Evolutionary conservation across 2,329 filamentous ascomycete genomes (phyloP).

Genomic region (Fusarium sarcochroum): DNA sequence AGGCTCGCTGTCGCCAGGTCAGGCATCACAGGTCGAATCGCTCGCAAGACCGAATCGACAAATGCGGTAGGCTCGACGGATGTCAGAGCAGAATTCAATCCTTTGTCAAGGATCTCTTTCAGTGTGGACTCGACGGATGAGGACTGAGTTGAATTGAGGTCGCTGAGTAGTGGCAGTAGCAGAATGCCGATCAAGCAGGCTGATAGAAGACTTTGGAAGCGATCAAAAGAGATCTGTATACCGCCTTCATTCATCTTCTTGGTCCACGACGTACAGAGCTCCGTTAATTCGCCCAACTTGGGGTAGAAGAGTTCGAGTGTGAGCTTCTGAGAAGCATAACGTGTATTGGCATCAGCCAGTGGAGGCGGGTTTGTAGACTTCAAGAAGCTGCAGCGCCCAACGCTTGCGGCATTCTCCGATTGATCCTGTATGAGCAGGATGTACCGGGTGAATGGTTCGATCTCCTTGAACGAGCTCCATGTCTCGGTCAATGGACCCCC

Average conservation of each 20-base stretch:
- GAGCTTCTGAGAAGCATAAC: slow-evolving; percentile 63
- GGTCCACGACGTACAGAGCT: slow-evolving; percentile 64
- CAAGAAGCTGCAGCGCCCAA: slow-evolving; percentile 11
- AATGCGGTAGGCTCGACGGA: slow-evolving; percentile 63
- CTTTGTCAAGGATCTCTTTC: slow-evolving; percentile 58
- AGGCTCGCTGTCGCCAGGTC: slow-evolving; percentile 57
- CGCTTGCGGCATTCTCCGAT: background rate
- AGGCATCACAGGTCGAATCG: slow-evolving; percentile 63
- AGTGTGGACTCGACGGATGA: slow-evolving; percentile 63
- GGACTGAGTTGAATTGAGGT: slow-evolving; percentile 63
- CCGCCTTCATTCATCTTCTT: slow-evolving; percentile 61
- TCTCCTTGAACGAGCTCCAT: slow-evolving; percentile 61
- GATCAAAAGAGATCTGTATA: slow-evolving; percentile 65
- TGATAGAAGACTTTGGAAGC: slow-evolving; percentile 66
- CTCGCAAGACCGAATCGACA: slow-evolving; percentile 62
- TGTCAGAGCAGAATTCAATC: slow-evolving; percentile 57
- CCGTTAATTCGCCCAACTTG: slow-evolving; percentile 65
- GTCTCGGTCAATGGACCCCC: slow-evolving; percentile 65
- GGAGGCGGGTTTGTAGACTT: slow-evolving; percentile 30
- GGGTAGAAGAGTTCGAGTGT: slow-evolving; percentile 68
- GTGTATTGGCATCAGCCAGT: slow-evolving; percentile 51
- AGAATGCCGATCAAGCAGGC: slow-evolving; percentile 63
- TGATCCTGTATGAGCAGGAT: slow-evolving; percentile 65
- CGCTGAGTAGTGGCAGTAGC: slow-evolving; percentile 63
- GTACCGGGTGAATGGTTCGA: slow-evolving; percentile 65